Evolutionary conservation across 2,329 filamentous ascomycete species (phyloP).

Genomic region (Apiospora phragmitis): DNA sequence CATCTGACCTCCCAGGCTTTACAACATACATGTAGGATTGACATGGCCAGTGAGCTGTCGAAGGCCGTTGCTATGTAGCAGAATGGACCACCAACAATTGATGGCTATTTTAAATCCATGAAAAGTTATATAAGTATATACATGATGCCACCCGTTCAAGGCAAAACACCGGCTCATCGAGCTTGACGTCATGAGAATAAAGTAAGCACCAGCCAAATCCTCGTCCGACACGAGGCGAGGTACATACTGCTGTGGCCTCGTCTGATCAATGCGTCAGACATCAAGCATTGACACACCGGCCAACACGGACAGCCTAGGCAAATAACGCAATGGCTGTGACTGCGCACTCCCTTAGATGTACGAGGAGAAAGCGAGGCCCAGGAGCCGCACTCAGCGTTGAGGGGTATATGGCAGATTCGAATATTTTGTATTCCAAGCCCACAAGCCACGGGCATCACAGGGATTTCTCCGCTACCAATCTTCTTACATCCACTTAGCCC

Average conservation of each 20-base stretch:
- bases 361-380: neutral
- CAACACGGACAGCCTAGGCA: neutral
- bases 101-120: neutral
- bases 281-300: neutral
- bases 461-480: neutral
- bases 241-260: neutral
- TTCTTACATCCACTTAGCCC: neutral
- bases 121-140: too few species aligned
- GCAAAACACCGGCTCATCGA: neutral
- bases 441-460: neutral
- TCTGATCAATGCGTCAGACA: neutral
- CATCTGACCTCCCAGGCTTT: neutral
- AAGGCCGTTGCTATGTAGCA: neutral
- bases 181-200: neutral
- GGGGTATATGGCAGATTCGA: neutral
- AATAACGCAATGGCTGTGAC: neutral
- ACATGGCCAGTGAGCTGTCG: neutral
- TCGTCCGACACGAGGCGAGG: neutral
- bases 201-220: neutral
- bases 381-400: neutral
- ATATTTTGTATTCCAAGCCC: neutral
- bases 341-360: neutral
- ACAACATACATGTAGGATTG: neutral
- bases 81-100: neutral
- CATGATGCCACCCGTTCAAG: neutral